phyloP scores from a whole-genome alignment of 805 yeast genomes.

The Metschnikowia koreensis region DNA sequence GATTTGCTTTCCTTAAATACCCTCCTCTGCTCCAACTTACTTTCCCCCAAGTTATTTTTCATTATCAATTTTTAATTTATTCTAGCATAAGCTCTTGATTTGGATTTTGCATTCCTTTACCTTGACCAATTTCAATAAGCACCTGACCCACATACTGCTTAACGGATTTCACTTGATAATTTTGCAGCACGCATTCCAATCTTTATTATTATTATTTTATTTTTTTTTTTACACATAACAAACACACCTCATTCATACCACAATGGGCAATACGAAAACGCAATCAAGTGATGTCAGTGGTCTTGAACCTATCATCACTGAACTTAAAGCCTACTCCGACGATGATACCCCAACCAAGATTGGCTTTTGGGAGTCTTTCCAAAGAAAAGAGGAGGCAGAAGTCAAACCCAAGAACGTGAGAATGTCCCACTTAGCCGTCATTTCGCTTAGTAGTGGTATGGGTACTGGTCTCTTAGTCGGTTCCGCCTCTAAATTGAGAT shows the following conservation, averaged over 20 bases:
- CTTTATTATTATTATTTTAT: too few relatives aligned
- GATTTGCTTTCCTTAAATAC: background rate
- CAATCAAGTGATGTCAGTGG: background rate
- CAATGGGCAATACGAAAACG: background rate
- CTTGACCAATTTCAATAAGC: too few relatives aligned
- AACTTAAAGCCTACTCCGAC: constrained; percentile 9
- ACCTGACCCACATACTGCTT: too few relatives aligned
- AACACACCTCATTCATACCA: background rate
- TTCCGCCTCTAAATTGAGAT: constrained; percentile 26
- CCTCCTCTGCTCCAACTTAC: background rate
- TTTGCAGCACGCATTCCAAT: background rate
- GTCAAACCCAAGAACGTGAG: constrained; percentile 13
- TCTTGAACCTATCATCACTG: constrained; percentile 16
- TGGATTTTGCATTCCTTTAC: too few relatives aligned
- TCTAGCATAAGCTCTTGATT: too few relatives aligned
- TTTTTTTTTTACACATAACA: background rate
- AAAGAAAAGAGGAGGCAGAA: constrained; percentile 10
- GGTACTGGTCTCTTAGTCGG: constrained; percentile 46
- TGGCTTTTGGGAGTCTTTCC: constrained; percentile 17
- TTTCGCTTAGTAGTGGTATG: constrained; percentile 36
- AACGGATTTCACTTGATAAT: too few relatives aligned
- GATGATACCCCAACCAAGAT: constrained; percentile 1
- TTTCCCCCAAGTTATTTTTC: too few relatives aligned
- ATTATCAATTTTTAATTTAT: too few relatives aligned
- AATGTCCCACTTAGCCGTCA: constrained; percentile 29